Percentiles rank a stretch among this genome's conserved stretches.
Conservation (phyloP, 2,329 filamentous ascomycete genomes). For the Aplosporella prunicola region DNA sequence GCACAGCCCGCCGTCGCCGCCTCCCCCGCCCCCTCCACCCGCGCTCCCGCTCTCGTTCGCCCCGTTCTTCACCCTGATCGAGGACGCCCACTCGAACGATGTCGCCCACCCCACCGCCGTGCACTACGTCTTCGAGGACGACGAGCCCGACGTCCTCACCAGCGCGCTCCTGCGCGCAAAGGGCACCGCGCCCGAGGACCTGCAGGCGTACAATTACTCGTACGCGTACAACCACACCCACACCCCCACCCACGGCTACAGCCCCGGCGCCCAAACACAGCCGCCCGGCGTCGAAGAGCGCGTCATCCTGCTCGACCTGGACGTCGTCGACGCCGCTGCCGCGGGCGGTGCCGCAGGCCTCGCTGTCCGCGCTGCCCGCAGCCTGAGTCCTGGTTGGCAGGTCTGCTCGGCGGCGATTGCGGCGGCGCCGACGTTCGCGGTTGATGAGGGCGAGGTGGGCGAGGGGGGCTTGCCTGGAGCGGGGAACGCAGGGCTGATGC, state of each 20-base stretch:
- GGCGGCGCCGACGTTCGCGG: slow-evolving; percentile 55
- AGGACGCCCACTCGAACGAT: slow-evolving; percentile 62
- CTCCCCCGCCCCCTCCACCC: slow-evolving; percentile 29
- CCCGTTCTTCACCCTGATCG: slow-evolving; percentile 78
- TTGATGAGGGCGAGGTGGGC: slow-evolving; percentile 19
- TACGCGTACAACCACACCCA: slow-evolving; percentile 25
- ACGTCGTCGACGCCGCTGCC: too few relatives aligned
- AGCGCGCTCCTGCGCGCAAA: slow-evolving; percentile 51
- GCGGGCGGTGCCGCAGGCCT: slow-evolving; percentile 34
- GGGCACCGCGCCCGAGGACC: slow-evolving; percentile 33
- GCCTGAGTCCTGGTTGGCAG: slow-evolving; percentile 66
- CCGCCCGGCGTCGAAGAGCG: slow-evolving; percentile 43
- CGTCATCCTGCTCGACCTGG: slow-evolving; percentile 48
- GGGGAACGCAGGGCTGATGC: slow-evolving; percentile 44
- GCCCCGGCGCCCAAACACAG: slow-evolving; percentile 34
- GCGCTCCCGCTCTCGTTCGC: too few relatives aligned
- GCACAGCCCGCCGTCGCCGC: slow-evolving; percentile 29
- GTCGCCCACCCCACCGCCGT: slow-evolving; percentile 78
- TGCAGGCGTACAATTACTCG: slow-evolving; percentile 11
- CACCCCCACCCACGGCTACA: slow-evolving; percentile 13
- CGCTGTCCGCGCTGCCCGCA: slow-evolving; percentile 58
- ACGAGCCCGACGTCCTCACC: slow-evolving; percentile 70
- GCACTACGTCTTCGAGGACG: slow-evolving; percentile 89
- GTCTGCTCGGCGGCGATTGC: slow-evolving; percentile 45
- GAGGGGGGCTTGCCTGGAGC: slow-evolving; percentile 9